phyloP scores from a whole-genome alignment of 192 early-diverging fungal genomes.

The Gryganskiella cystojenkinii region DNA sequence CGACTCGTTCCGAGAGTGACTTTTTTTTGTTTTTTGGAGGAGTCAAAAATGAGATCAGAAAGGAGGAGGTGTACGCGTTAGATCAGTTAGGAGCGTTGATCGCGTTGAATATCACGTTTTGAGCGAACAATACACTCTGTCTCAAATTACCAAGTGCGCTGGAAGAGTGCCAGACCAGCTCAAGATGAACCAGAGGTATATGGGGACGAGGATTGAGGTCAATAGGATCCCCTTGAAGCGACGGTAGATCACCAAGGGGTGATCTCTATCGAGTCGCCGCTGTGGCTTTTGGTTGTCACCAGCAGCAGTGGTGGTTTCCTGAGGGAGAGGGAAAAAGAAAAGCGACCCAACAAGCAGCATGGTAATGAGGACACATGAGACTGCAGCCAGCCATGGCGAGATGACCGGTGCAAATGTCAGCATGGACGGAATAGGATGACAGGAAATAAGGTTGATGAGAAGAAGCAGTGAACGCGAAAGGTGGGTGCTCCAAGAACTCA shows the following conservation, averaged over 20 bases:
- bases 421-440: neutral
- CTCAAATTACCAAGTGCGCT: conserved; percentile 9
- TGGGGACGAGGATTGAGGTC: conserved; percentile 46
- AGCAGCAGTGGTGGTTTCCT: neutral
- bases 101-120: too few relatives aligned
- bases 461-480: too few relatives aligned
- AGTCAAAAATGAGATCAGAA: conserved; percentile 14
- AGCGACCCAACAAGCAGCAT: conserved; percentile 66
- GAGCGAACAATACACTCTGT: too few relatives aligned
- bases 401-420: conserved; percentile 5
- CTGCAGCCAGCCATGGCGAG: conserved; percentile 46
- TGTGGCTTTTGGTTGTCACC: conserved; percentile 6
- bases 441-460: neutral
- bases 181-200: conserved; percentile 51
- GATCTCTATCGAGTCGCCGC: conserved; percentile 47
- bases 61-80: conserved; percentile 46
- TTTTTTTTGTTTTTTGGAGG: conserved; percentile 19
- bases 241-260: conserved; percentile 64
- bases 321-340: conserved; percentile 54
- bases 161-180: conserved; percentile 9
- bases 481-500: too few relatives aligned
- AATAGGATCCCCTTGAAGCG: conserved; percentile 60
- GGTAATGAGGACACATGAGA: conserved; percentile 59
- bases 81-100: too few relatives aligned
- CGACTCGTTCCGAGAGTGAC: neutral